Percentiles rank a stretch among this genome's conserved stretches.
Conservation (phyloP, 805 yeast species). For the Lachancea kluyveri region DNA sequence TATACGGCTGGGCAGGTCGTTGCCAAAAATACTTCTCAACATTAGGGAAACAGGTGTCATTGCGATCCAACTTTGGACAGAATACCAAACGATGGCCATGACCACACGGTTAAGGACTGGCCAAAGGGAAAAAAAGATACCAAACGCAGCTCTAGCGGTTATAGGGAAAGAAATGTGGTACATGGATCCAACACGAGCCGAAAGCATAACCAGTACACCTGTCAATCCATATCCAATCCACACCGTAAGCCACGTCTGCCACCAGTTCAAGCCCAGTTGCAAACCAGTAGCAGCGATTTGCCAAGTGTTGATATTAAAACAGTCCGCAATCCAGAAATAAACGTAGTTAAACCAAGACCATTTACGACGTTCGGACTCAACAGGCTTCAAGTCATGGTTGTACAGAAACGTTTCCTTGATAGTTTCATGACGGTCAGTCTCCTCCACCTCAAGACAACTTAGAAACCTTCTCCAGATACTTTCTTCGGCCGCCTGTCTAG, state of each 20-base stretch:
- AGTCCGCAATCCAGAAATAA: constrained; percentile 82
- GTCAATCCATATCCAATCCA: constrained; percentile 77
- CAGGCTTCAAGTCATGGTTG: constrained; percentile 75
- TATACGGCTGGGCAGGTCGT: constrained; percentile 52
- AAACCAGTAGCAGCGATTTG: constrained; percentile 87
- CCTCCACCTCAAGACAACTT: constrained; percentile 4
- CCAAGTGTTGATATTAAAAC: constrained; percentile 87
- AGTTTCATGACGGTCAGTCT: constrained; percentile 5
- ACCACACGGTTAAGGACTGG: constrained; percentile 84
- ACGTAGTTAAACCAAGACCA: constrained; percentile 84
- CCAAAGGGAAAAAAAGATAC: constrained; percentile 83
- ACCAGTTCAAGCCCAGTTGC: constrained; percentile 73
- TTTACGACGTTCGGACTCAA: constrained; percentile 64
- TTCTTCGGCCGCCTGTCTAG: no score
- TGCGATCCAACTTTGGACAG: constrained; percentile 81
- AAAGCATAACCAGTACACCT: constrained; percentile 61
- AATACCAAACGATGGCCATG: constrained; percentile 83
- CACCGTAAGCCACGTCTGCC: constrained; percentile 86
- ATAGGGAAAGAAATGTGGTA: constrained; percentile 87
- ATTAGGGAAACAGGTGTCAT: constrained; percentile 76
- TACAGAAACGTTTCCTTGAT: constrained; percentile 58
- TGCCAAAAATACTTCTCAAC: constrained; percentile 72
- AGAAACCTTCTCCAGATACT: constrained; percentile 6
- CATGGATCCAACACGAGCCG: constrained; percentile 72
- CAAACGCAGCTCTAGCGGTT: constrained; percentile 74